Evolutionary conservation across 1,284 basidiomycete genomes (phyloP).

Genomic region (Cutaneotrichosporon curvatum): DNA sequence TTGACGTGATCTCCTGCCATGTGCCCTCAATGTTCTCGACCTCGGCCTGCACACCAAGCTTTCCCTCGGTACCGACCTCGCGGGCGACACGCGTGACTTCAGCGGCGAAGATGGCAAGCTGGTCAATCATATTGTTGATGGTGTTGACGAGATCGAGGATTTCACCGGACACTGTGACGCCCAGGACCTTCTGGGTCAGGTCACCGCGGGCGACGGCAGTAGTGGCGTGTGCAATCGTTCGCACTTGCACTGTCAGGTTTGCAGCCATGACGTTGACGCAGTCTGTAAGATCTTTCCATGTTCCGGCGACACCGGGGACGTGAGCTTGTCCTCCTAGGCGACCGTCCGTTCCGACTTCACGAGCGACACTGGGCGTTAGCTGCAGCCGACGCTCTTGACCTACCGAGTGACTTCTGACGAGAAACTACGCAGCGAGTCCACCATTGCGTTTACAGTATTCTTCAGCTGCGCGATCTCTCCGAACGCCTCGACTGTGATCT

Average conservation of each 20-base stretch:
- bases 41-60: constrained; percentile 94
- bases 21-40: constrained; percentile 95
- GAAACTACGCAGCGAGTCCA: constrained; percentile 49
- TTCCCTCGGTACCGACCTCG: constrained; percentile 93
- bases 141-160: constrained; percentile 75
- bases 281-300: constrained; percentile 93
- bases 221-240: constrained; percentile 90
- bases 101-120: constrained; percentile 84
- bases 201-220: constrained; percentile 93
- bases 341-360: constrained; percentile 92
- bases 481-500: constrained; percentile 90
- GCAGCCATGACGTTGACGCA: constrained; percentile 71
- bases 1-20: constrained; percentile 97
- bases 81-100: constrained; percentile 93
- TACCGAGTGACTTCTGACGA: constrained; percentile 60
- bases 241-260: constrained; percentile 80
- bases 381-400: constrained; percentile 1
- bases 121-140: constrained; percentile 94
- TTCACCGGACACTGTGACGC: constrained; percentile 89
- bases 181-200: constrained; percentile 85
- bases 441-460: constrained; percentile 44
- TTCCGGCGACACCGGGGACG: constrained; percentile 79
- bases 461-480: constrained; percentile 94
- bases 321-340: constrained; percentile 88
- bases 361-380: constrained; percentile 52